Base-by-base conservation (phyloP, 164 flowering plant species). In the Magnolia changhungtana region DNA sequence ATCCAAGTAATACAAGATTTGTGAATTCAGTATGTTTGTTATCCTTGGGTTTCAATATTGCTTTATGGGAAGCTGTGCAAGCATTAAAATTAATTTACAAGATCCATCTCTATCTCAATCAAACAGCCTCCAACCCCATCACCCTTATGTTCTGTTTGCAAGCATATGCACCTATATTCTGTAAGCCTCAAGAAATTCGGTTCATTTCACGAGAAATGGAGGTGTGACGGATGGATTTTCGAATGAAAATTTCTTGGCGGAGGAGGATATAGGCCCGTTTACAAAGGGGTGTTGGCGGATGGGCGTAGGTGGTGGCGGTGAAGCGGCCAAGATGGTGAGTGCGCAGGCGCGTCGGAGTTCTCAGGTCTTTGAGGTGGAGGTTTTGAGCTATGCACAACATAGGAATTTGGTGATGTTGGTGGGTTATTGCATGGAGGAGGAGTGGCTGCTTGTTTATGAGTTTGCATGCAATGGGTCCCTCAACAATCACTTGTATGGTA, bases 381-480 rank as follows among this genome's bases (percentile, higher is more conserved):
- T 83, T 24, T 55, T 87, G 76, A 87, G 88, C 78, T 85, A 88
- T 75, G 88, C 85, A 4, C 87, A 87, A 76, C 90, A 87, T 55
- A 69, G 82, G 75, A 87, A 86, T 72, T 74, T 87, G 76, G 90
- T 85, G n/a, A 78, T 84, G 83, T 51, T 87, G 76, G 83, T 87
- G 7, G 88, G 88, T 10, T 87, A 81, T 19, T 83, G 90, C 80
- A 81, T 75, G 29, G 87, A 87, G 27, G 79, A 11, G 21, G 81
- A 76, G n/a, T 80, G 87, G 85, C 81, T 61, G 81, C n/a, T n/a
- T n/a, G n/a, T n/a, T n/a, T n/a, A n/a, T n/a, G n/a, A n/a, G n/a
- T n/a, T n/a, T n/a, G n/a, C 81, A n/a, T 85, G 90, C 82, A 84
- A 85, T 80, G 86, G 85, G 6, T 85, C 88, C 58, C 78, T 85